Base-by-base conservation (phyloP, 768 basidiomycete species). In the Termitomyces sp. region DNA sequence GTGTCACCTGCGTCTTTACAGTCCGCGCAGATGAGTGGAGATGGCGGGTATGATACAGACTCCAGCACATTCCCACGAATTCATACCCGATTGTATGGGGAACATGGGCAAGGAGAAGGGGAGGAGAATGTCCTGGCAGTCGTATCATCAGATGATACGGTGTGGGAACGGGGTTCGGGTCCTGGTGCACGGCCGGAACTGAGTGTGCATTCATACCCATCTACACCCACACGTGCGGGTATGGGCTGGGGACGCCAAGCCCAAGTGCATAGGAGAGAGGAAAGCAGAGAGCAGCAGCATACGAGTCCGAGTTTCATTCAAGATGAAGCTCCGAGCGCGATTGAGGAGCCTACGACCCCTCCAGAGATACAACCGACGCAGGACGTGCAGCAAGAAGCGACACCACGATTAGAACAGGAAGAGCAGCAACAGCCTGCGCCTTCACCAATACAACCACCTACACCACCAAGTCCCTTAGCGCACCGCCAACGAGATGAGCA, bases 81-180 rank as follows among this genome's bases (percentile, higher is more conserved):
- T 12, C 52, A 30, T 26, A 18, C n/a, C 18, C 18, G 52, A 28
- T 5, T 40, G 5, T 50, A 46, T 43, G 48, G 26, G 16, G 49
- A 56, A 32, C 46, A 35, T 4, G 56, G 36, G 18, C 28, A 20
- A 18, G 61, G 57, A 49, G 52, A 30, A 40, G 40, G 26, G 23
- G 20, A 41, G 32, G 61, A 48, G 41, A 35, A 18, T 20, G 40
- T 20, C 38, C 32, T 33, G 16, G 41, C 47, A 13, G 43, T 33
- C 23, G 48, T 41, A 30, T 57, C 62, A 18, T 60, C 59, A 23
- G 56, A 60, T 28, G 59, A 63, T 56, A 57, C 62, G n/a, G 56
- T 60, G 33, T 60, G 62, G 59, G 58, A 60, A 12, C 51, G 56
- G 16, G 41, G 47, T 13, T 26, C 28, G 1, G 32, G 12, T 14